Percentiles rank a stretch among this genome's conserved stretches.
phyloP scores from a whole-genome alignment of 805 yeast species.

The Debaryomyces tyrocola region DNA sequence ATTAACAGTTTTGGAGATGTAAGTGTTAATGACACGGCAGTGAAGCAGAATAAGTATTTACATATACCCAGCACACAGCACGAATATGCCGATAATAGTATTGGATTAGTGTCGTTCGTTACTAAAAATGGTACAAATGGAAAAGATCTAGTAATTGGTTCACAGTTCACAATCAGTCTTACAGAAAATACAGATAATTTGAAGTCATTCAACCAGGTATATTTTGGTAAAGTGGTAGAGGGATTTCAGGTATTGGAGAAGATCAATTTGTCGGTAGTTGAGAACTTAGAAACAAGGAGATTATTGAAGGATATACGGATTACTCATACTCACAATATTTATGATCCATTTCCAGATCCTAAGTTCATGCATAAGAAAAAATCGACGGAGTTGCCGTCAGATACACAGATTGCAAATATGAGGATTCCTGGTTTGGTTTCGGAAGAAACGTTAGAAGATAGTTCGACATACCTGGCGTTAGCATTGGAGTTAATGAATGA shows the following conservation, averaged over 20 bases:
- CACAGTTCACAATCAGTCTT: slow-evolving; percentile 13
- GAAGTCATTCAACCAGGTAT: slow-evolving; percentile 6
- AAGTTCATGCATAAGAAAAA: slow-evolving; percentile 2
- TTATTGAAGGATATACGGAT: slow-evolving; percentile 39
- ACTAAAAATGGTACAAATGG: neutral
- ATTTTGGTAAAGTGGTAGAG: slow-evolving; percentile 55
- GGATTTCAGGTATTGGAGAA: slow-evolving; percentile 48
- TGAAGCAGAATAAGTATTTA: neutral
- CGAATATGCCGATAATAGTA: neutral
- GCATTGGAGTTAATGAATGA: slow-evolving; percentile 67
- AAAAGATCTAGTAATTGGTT: slow-evolving; percentile 6
- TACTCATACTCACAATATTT: slow-evolving; percentile 47
- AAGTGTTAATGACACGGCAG: neutral
- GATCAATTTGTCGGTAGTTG: slow-evolving; percentile 41
- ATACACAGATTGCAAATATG: slow-evolving; percentile 10
- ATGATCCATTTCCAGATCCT: slow-evolving; percentile 52
- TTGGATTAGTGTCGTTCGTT: slow-evolving; percentile 15
- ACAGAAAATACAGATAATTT: neutral
- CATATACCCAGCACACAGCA: neutral
- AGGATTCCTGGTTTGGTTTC: slow-evolving; percentile 12
- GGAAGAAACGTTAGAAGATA: slow-evolving; percentile 16
- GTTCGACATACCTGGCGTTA: slow-evolving; percentile 53
- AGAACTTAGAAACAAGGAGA: slow-evolving; percentile 19
- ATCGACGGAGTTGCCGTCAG: slow-evolving; percentile 6
- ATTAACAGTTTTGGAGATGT: slow-evolving; percentile 8